phyloP scores from a whole-genome alignment of 2,329 filamentous ascomycete species.

The Trichoderma citrinoviride region DNA sequence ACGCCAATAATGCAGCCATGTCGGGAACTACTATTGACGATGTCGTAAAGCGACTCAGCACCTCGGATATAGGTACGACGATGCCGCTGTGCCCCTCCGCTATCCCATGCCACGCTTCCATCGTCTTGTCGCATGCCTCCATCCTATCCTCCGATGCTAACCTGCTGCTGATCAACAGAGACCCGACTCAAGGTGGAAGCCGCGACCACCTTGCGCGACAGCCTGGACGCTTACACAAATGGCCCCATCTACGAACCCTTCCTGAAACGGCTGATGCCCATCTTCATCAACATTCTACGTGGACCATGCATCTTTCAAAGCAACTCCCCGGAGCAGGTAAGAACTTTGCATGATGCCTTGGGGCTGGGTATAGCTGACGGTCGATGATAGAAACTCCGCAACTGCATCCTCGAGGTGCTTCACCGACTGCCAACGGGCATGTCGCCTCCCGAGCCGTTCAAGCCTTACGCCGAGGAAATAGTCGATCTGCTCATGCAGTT shows the following conservation, averaged over 20 bases:
- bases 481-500: conserved; percentile 87
- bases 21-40: conserved; percentile 60
- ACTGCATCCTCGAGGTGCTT: conserved; percentile 90
- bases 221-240: conserved; percentile 81
- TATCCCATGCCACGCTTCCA: conserved; percentile 7
- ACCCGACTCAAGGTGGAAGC: conserved; percentile 76
- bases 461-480: conserved; percentile 83
- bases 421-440: conserved; percentile 74
- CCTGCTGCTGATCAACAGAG: conserved; percentile 52
- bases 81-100: background rate
- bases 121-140: conserved; percentile 27
- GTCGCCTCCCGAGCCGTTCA: conserved; percentile 75
- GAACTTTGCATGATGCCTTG: conserved; percentile 26
- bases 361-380: background rate
- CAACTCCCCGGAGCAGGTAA: conserved; percentile 82
- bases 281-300: conserved; percentile 81
- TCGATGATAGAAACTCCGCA: conserved; percentile 70
- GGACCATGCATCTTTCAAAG: conserved; percentile 89
- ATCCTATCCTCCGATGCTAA: background rate
- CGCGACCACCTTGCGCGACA: conserved; percentile 84
- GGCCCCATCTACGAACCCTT: conserved; percentile 76
- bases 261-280: conserved; percentile 81
- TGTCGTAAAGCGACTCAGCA: conserved; percentile 59
- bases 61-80: conserved; percentile 53
- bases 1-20: conserved; percentile 55